phyloP scores from a whole-genome alignment of 2,329 filamentous ascomycete genomes.

The Cladophialophora carrionii region DNA sequence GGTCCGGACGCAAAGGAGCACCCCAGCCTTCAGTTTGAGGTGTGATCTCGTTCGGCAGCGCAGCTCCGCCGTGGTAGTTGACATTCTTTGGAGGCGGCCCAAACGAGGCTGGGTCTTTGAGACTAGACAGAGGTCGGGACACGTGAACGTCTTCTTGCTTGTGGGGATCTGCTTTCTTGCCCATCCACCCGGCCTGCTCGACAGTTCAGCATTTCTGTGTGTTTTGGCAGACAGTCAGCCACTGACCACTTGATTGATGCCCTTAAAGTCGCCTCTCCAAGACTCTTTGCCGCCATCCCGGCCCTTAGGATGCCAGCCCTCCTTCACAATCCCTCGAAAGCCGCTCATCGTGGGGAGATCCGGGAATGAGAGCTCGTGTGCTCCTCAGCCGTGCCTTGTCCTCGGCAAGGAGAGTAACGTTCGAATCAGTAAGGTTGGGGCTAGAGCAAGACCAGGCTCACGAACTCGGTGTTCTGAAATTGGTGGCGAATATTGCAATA shows the following conservation, averaged over 20 bases:
- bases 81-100: conserved; percentile 76
- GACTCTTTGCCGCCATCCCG: conserved; percentile 58
- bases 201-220: conserved; percentile 1
- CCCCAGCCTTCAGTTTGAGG: conserved; percentile 51
- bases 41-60: conserved; percentile 51
- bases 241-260: conserved; percentile 60
- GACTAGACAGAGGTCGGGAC: conserved; percentile 66
- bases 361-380: not conserved
- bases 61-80: conserved; percentile 53
- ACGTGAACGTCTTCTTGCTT: conserved; percentile 52
- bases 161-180: conserved; percentile 56
- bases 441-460: not conserved
- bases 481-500: not conserved
- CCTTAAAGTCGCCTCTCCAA: conserved; percentile 61
- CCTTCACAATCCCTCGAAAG: conserved; percentile 54
- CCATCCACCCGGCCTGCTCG: conserved; percentile 61
- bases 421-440: not conserved
- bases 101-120: conserved; percentile 77
- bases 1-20: conserved; percentile 47
- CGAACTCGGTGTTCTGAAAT: not conserved
- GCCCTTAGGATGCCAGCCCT: conserved; percentile 59
- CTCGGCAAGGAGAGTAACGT: not conserved
- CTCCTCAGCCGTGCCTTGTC: not conserved
- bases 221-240: not conserved
- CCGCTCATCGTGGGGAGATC: conserved; percentile 22